These are phyloP conservation scores for Plasmodium vivax DNA, from an alignment of 169 alveolate species.

Conservation along the genomic window DNA sequence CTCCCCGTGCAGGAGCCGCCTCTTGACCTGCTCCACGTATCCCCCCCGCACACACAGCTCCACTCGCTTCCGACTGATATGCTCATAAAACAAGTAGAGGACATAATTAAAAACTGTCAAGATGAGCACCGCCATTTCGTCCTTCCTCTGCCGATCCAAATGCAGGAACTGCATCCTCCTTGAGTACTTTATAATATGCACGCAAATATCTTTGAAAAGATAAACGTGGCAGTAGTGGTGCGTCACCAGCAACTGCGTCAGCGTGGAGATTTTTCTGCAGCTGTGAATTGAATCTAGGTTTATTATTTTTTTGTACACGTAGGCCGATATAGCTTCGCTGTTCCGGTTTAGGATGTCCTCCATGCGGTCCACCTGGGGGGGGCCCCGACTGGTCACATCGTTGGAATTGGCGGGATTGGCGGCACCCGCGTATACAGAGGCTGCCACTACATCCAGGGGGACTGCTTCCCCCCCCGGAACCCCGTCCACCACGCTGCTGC, in stretches of 20 bases:
- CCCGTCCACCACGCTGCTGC: neutral
- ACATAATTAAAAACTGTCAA: constrained; percentile 9
- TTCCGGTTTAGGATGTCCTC: neutral
- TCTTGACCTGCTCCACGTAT: neutral
- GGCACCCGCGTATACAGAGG: no score
- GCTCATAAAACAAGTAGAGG: constrained; percentile 33
- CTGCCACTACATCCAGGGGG: no score
- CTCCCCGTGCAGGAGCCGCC: neutral
- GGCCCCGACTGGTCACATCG: neutral
- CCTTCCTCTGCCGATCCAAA: neutral
- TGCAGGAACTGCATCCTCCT: neutral
- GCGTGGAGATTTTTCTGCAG: neutral
- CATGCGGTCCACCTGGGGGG: neutral
- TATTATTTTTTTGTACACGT: constrained; percentile 34
- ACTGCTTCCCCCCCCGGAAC: neutral
- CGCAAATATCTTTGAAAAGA: constrained; percentile 35
- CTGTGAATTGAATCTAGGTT: constrained; percentile 17
- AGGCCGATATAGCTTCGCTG: constrained; percentile 2
- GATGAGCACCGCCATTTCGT: neutral
- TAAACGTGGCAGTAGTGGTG: neutral
- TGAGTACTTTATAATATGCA: constrained; percentile 11
- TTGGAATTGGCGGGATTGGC: no score
- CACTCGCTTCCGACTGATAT: constrained; percentile 5
- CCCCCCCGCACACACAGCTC: neutral
- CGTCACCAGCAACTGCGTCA: neutral